Evolutionary conservation across 805 yeast species (phyloP), one percentile per base, ranked within the genome.

Genomic region (Trichomonascus vanleenenianus): DNA sequence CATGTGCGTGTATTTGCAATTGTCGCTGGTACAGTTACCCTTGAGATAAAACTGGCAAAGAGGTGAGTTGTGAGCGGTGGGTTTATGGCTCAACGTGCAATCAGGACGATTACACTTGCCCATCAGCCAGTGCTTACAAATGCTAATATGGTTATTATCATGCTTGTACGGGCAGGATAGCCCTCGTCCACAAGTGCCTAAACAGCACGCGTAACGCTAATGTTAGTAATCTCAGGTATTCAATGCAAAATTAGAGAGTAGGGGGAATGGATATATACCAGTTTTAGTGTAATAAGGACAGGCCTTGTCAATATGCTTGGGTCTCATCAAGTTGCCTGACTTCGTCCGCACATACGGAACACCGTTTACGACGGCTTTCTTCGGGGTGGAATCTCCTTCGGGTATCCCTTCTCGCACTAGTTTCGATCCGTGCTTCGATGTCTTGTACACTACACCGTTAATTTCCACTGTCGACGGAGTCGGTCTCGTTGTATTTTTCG

Each of bases 41-140:
- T 55, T 55, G 39, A 74, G 71, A 53, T 64, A 75, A 55, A 72
- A 81, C 38, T 56, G 63, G 53, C 94, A 85, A 16, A 74, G 58
- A 7, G 80, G 75, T 9, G 85, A 70, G 56, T 83, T 85, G 60
- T 66, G 75, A 50, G 80, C 79, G 22, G 68, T 70, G 6, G 79
- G 73, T 2, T 59, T 61, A 59, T 85, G 94, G 32, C 79, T 74
- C 19, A 78, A 59, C 3, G 63, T 60, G 56, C 94, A 85, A 15
- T 69, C 60, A 16, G 62, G 58, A 25, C 66, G 66, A 19, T 51
- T 47, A 56, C 93, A 84, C 30, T 61, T 60, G 2, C 73, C 76
- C 33, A 63, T 62, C 38, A 79, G 62, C 44, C 59, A 72, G 9
- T 67, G 63, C 19, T 71, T 70, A 59, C 94, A 85, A 3, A 83